Evolutionary conservation across 2,329 filamentous ascomycete genomes (phyloP).

Genomic region (Trichoderma hamatum): DNA sequence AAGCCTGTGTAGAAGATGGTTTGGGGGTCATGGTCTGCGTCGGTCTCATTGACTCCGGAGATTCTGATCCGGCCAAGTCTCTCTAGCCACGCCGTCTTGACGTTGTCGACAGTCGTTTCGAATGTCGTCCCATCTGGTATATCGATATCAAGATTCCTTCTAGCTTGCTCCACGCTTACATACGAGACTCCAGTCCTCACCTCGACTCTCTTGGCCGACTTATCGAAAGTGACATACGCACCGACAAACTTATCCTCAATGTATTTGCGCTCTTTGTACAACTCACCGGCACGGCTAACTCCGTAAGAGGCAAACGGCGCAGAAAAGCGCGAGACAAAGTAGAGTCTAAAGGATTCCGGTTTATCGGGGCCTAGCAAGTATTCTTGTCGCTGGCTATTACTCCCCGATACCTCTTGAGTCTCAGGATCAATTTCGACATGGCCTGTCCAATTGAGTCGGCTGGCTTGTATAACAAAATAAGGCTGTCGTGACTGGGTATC

Average conservation of each 20-base stretch:
- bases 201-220: slow-evolving; percentile 40
- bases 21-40: slow-evolving; percentile 45
- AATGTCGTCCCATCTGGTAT: slow-evolving; percentile 43
- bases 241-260: slow-evolving; percentile 43
- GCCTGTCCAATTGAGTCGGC: slow-evolving; percentile 51
- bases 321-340: slow-evolving; percentile 53
- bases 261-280: slow-evolving; percentile 31
- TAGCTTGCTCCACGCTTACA: slow-evolving; percentile 50
- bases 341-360: slow-evolving; percentile 46
- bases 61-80: slow-evolving; percentile 49
- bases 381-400: slow-evolving; percentile 51
- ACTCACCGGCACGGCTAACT: slow-evolving; percentile 37
- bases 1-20: slow-evolving; percentile 51
- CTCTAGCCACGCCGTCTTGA: slow-evolving; percentile 49
- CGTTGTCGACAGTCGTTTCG: slow-evolving; percentile 43
- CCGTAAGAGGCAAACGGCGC: slow-evolving; percentile 45
- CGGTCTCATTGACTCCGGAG: slow-evolving; percentile 47
- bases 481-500: slow-evolving; percentile 31
- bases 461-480: slow-evolving; percentile 49
- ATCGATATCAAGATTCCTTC: slow-evolving; percentile 49
- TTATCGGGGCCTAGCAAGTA: slow-evolving; percentile 48
- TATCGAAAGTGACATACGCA: slow-evolving; percentile 46
- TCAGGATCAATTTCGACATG: slow-evolving; percentile 43
- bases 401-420: slow-evolving; percentile 45
- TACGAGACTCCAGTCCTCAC: slow-evolving; percentile 52